These are phyloP conservation scores for Hordeum marinum DNA, from an alignment of 176 grass and related monocot species.

Conservation along the genomic window DNA sequence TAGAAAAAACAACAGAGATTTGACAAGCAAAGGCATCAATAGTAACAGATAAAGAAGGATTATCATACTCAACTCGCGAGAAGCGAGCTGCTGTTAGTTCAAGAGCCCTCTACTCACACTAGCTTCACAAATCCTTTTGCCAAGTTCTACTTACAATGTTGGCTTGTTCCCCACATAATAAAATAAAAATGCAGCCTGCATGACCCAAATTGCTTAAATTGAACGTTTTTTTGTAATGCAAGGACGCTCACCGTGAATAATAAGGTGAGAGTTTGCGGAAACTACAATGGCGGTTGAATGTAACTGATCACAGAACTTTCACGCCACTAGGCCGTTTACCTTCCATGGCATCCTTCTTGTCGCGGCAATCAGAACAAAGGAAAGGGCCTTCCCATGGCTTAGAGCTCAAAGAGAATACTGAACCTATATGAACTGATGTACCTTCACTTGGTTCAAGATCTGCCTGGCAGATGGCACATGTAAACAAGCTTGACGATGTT, in stretches of 20 bases:
- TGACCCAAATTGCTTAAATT: slow-evolving; percentile 9
- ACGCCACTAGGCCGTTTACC: slow-evolving; percentile 86
- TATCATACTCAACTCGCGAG: slow-evolving; percentile 26
- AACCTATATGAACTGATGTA: slow-evolving; percentile 73
- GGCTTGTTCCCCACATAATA: slow-evolving; percentile 26
- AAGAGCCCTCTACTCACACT: slow-evolving; percentile 43
- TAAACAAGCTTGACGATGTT: slow-evolving; percentile 62
- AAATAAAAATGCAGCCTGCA: slow-evolving; percentile 24
- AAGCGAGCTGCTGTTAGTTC: slow-evolving; percentile 17
- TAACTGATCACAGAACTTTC: slow-evolving; percentile 60
- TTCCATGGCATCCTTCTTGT: slow-evolving; percentile 98
- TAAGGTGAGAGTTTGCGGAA: slow-evolving; percentile 14
- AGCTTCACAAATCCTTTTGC: slow-evolving; percentile 39
- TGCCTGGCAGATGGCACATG: slow-evolving; percentile 89
- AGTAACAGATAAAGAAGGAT: slow-evolving; percentile 29
- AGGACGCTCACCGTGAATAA: slow-evolving; percentile 15
- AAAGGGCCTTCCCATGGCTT: slow-evolving; percentile 95
- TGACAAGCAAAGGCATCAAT: slow-evolving; percentile 8
- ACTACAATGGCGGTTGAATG: slow-evolving; percentile 29
- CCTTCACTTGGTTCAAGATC: slow-evolving; percentile 82
- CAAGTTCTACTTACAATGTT: slow-evolving; percentile 42
- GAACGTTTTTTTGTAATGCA: slow-evolving; percentile 21
- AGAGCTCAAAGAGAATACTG: slow-evolving; percentile 73
- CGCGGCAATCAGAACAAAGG: slow-evolving; percentile 79
- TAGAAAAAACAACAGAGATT: background rate